Base-by-base conservation (phyloP, 768 basidiomycete species). In the Hygrophorus russula region DNA sequence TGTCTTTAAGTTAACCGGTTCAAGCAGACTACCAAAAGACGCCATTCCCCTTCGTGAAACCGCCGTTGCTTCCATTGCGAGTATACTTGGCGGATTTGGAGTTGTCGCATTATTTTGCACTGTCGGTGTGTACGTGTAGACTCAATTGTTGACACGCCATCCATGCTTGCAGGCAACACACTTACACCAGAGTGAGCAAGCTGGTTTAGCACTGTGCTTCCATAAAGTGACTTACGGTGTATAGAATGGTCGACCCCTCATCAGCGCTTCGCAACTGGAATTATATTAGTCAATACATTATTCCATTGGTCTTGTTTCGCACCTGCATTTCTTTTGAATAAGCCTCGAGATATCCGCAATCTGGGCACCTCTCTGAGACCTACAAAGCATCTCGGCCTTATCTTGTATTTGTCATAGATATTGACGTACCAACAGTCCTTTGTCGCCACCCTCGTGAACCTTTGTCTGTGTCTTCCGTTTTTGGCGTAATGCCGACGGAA, bases 171-270 rank as follows among this genome's bases (percentile, higher is more conserved):
- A 87, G 39, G 73, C 69, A 24, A 69, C 73, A 47, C 85, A 89
- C 87, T 89, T 56, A 33, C 29, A 45, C 33, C 27, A 13, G 14
- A 20, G 5, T n/a, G 31, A 31, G 30, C 12, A 13, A 6, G 29
- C 20, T 2, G 43, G n/a, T 18, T 20, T 36, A 18, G 19, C 15
- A 30, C 42, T 24, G 13, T 29, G 30, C 43, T 29, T 39, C 44
- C 44, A 39, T 24, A 34, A 38, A 39, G 49, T n/a, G 27, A 69
- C 84, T 48, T 57, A 91, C 91, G n/a, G 82, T 89, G 61, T 93
- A 96, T 59, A 94, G 81, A 53, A 93, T 80, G 10, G 91, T 96
- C 27, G 88, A 87, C 2, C 92, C 92, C 69, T 94, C 92, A 61
- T 94, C 92, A 31, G 89, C 92, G 51, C 88, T 87, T 39, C 91